Conservation (phyloP, 371 early-diverging fungal genomes). For the Mucor sp. region DNA sequence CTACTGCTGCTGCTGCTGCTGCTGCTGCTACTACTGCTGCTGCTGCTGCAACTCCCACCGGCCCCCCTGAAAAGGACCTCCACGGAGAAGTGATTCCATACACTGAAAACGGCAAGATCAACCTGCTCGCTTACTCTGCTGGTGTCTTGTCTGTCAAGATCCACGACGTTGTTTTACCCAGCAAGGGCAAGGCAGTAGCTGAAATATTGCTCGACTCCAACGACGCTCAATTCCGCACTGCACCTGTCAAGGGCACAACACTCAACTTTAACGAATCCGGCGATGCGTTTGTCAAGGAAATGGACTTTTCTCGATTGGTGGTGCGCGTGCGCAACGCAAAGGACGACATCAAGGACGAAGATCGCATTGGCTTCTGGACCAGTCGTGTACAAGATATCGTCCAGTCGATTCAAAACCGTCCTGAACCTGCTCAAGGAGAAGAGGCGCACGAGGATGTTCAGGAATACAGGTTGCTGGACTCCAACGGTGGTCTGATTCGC, state of each 20-base stretch:
- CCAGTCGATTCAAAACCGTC: slow-evolving; percentile 6
- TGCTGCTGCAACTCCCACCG: neutral
- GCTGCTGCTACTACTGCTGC: neutral
- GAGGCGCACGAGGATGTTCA: neutral
- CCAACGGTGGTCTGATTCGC: slow-evolving; percentile 17
- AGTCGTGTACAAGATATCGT: slow-evolving; percentile 25
- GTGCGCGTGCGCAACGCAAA: slow-evolving; percentile 23
- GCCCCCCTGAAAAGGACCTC: slow-evolving; percentile 22
- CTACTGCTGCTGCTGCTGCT: neutral
- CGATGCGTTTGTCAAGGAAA: slow-evolving; percentile 39
- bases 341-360: slow-evolving; percentile 16
- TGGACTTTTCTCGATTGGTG: slow-evolving; percentile 33
- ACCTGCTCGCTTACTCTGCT: slow-evolving; percentile 24
- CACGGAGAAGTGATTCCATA: slow-evolving; percentile 30
- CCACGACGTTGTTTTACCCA: slow-evolving; percentile 23
- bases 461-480: slow-evolving; percentile 17
- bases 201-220: slow-evolving; percentile 37
- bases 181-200: slow-evolving; percentile 18
- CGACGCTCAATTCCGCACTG: slow-evolving; percentile 35
- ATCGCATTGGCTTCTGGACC: slow-evolving; percentile 25
- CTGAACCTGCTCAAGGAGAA: slow-evolving; percentile 2
- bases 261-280: slow-evolving; percentile 30
- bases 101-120: slow-evolving; percentile 25
- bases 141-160: slow-evolving; percentile 36
- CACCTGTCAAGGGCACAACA: slow-evolving; percentile 18